Conservation (phyloP, 73 alveolate genomes). For the Paramecium biaurelia region DNA sequence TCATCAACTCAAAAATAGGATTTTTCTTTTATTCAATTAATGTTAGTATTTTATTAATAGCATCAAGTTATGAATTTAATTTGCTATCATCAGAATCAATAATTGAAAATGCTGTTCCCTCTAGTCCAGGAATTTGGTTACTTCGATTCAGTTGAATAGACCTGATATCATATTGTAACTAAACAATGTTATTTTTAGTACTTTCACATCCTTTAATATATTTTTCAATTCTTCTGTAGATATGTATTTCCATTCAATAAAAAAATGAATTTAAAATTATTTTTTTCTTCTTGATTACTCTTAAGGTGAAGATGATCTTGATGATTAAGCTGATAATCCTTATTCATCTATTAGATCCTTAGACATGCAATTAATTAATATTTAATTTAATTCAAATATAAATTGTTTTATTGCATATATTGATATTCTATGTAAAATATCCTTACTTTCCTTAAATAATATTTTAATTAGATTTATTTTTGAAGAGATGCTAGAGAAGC, state of each 20-base stretch:
- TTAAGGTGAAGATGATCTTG: neutral
- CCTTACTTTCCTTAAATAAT: neutral
- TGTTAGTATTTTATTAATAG: neutral
- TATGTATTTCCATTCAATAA: neutral
- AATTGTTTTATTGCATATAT: neutral
- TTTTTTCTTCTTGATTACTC: neutral
- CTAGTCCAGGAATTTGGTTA: conserved; percentile 11
- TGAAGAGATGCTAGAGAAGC: neutral
- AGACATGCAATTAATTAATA: neutral
- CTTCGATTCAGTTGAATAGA: neutral
- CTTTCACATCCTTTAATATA: neutral
- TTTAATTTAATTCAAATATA: neutral
- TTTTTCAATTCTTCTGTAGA: neutral
- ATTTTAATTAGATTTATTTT: neutral
- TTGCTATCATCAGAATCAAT: neutral
- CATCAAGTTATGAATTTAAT: neutral
- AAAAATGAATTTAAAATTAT: neutral
- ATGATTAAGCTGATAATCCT: neutral
- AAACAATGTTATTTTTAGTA: neutral
- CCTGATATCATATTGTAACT: neutral
- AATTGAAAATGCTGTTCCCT: neutral
- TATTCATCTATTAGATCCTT: neutral
- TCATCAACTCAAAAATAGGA: neutral
- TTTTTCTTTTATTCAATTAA: neutral
- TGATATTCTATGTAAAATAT: neutral